Evolutionary conservation across 225 moss, liverwort and hornwort genomes (phyloP), one percentile per base, ranked within the genome.

Genomic region (Physcomitrium patens): DNA sequence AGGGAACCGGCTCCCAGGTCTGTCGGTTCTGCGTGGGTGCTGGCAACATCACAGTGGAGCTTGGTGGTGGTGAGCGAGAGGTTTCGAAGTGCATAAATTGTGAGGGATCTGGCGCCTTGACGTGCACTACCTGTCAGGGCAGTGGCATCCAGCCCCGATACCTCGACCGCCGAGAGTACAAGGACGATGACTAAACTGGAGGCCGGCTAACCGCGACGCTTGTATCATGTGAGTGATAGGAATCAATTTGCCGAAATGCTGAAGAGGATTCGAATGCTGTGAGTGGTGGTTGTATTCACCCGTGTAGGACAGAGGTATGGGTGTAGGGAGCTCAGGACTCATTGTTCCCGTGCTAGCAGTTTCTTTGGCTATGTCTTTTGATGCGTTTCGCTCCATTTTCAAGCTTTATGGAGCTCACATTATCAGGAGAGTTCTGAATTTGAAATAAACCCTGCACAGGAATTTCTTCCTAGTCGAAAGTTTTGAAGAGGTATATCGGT

Each of bases 91-190:
- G 97, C 82, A 93, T 99, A 46, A 99, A 94, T 79, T 99, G 97
- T 68, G 97, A 99, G 63, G 94, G 91, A 37, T 84, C 81, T 1
- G 97, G 97, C 8, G 37, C 76, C 46, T 80, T 95, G 69, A 88
- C 86, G 31, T 99, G 97, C 66, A 99, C 90, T 1, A 99, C 93
- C 18, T 99, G 97, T 71, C 93, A 95, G 77, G 97, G 97, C 12
- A 81, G 79, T 15, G 97, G 97, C 22, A 51, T 92, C 60, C 97
- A 99, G 90, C 97, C 97, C 4, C 97, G 97, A 5, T 99, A 94
- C 79, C 85, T 99, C 47, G 97, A 99, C 81, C 90, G 97, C 48
- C 87, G 96, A 54, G 96, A 96, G 84, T 96, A 84, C 85, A 96
- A 96, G 89, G 96, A 96, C 78, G 96, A 96, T 55, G 96, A 97